phyloP scores from a whole-genome alignment of 2,329 filamentous ascomycete genomes.

The Neonectria hederae region DNA sequence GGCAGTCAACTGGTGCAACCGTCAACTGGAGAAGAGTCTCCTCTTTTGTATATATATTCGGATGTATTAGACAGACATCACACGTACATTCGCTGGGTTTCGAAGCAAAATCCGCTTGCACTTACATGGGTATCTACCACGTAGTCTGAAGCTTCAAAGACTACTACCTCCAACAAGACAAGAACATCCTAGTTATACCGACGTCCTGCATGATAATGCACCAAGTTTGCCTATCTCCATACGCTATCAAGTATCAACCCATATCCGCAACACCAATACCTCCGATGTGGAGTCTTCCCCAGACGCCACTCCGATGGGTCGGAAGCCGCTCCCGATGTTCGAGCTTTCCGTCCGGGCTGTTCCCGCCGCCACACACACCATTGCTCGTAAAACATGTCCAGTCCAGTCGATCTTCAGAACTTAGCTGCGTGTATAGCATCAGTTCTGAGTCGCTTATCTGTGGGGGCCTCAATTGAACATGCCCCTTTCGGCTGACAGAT shows the following conservation, averaged over 20 bases:
- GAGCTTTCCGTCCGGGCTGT: not conserved
- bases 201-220: not conserved
- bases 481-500: constrained; percentile 19
- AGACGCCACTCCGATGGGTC: constrained; percentile 12
- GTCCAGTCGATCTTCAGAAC: not conserved
- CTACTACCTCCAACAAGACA: too few species aligned
- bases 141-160: not conserved
- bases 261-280: not conserved
- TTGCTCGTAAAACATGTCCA: not conserved
- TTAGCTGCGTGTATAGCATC: not conserved
- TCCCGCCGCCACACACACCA: constrained; percentile 8
- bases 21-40: not conserved
- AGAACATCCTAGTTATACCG: too few species aligned
- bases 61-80: not conserved
- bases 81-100: not conserved
- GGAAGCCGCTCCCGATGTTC: constrained; percentile 9
- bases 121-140: not conserved
- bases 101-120: not conserved
- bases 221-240: not conserved
- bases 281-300: constrained; percentile 14
- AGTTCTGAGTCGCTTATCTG: constrained; percentile 13
- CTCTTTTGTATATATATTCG: not conserved
- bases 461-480: constrained; percentile 2
- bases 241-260: not conserved
- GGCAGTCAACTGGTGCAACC: not conserved